Evolutionary conservation across 2,329 filamentous ascomycete species (phyloP).

Genomic region (Diaporthe sp.): DNA sequence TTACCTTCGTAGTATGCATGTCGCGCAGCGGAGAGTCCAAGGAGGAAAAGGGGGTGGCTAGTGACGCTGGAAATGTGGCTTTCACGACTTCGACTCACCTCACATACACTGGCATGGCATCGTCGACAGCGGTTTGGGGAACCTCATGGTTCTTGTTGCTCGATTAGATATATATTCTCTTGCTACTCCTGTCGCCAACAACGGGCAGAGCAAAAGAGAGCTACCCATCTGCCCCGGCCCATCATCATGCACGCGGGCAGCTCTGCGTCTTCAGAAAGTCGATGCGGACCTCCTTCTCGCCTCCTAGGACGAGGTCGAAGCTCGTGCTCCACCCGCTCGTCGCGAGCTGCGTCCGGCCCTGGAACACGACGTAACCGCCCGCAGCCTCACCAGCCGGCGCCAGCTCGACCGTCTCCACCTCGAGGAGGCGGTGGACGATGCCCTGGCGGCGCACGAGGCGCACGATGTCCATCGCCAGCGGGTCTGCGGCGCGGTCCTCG

Average conservation of each 20-base stretch:
- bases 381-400: neutral
- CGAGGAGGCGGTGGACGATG: slow-evolving; percentile 1
- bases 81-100: neutral
- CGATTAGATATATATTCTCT: neutral
- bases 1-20: neutral
- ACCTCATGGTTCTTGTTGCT: neutral
- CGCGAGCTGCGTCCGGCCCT: slow-evolving; percentile 7
- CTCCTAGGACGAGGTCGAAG: slow-evolving; percentile 20
- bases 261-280: slow-evolving; percentile 19
- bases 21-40: neutral
- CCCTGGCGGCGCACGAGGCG: slow-evolving; percentile 6
- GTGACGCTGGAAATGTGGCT: neutral
- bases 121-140: neutral
- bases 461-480: neutral
- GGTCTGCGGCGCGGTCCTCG: slow-evolving; percentile 4
- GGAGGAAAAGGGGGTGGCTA: neutral
- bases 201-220: neutral
- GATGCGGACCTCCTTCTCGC: neutral
- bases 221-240: too few species aligned
- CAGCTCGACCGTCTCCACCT: neutral
- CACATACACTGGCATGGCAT: neutral
- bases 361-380: slow-evolving; percentile 3
- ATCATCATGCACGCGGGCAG: neutral
- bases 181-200: neutral
- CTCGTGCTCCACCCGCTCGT: slow-evolving; percentile 13